Conservation (phyloP, 495 filamentous ascomycete genomes). For the Neurospora sp. region DNA sequence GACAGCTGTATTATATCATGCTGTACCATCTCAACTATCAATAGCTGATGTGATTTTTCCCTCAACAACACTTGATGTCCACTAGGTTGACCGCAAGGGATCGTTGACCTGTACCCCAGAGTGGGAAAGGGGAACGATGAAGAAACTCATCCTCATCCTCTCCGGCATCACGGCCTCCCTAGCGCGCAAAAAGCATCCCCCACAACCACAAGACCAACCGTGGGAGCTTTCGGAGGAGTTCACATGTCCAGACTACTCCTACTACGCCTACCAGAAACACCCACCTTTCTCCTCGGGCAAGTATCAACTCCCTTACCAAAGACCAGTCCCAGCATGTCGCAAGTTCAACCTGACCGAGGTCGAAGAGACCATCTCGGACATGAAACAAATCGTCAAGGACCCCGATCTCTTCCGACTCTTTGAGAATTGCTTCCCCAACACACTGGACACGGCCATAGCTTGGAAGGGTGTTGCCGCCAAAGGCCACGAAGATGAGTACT, state of each 20-base stretch:
- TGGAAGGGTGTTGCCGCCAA: slow-evolving; percentile 44
- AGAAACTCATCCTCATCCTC: neutral
- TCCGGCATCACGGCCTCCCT: neutral
- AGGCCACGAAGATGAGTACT: slow-evolving; percentile 1
- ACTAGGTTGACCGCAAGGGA: neutral
- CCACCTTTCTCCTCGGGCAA: slow-evolving; percentile 27
- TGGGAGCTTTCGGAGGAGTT: neutral
- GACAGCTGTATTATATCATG: neutral
- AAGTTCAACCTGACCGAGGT: slow-evolving; percentile 42
- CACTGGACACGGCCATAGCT: slow-evolving; percentile 50
- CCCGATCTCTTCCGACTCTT: slow-evolving; percentile 52
- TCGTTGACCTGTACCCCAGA: neutral
- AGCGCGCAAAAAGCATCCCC: neutral
- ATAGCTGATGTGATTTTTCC: neutral
- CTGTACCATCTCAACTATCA: neutral
- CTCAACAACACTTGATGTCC: neutral
- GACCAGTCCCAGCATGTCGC: slow-evolving; percentile 43
- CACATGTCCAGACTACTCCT: slow-evolving; percentile 38
- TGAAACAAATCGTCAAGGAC: slow-evolving; percentile 40
- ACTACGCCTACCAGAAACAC: slow-evolving; percentile 32
- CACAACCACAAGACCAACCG: neutral
- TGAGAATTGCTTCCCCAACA: slow-evolving; percentile 50
- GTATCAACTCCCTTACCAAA: slow-evolving; percentile 39
- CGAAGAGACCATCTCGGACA: slow-evolving; percentile 37
- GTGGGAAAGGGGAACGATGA: neutral